These are phyloP conservation scores for Spirogloea muscicola DNA, from an alignment of 139 green algal species.

Conservation along the genomic window DNA sequence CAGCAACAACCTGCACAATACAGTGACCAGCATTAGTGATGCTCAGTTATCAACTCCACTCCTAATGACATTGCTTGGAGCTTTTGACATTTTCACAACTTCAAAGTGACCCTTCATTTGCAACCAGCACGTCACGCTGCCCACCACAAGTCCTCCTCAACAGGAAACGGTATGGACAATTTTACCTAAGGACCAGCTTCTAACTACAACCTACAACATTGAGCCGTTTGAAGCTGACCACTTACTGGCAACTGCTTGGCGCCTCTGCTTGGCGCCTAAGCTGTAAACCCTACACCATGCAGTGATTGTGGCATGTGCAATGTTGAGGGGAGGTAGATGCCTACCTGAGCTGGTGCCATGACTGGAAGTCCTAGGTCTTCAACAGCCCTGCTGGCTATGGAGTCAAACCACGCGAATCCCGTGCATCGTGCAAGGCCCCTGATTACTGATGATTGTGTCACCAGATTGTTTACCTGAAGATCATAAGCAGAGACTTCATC, in stretches of 20 bases:
- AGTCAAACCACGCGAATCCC: conserved; percentile 33
- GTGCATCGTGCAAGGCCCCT: conserved; percentile 8
- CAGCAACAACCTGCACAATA: conserved; percentile 27
- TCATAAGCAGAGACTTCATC: no score
- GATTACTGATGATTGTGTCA: conserved; percentile 32
- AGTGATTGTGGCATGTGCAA: no score
- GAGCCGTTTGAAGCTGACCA: no score
- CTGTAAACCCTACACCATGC: no score
- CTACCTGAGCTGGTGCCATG: conserved; percentile 16
- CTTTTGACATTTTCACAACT: background rate
- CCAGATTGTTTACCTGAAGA: conserved; percentile 24
- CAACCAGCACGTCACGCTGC: background rate
- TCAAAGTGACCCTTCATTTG: background rate
- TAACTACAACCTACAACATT: no score
- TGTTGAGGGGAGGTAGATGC: background rate
- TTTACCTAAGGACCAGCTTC: background rate
- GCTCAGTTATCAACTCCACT: background rate
- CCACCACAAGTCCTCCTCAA: background rate
- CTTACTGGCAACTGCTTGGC: no score
- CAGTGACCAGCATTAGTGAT: background rate
- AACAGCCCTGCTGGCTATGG: conserved; percentile 11
- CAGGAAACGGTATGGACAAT: background rate
- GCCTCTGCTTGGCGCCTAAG: no score
- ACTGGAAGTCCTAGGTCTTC: conserved; percentile 12
- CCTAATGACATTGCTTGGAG: background rate